Evolutionary conservation across 768 basidiomycete species (phyloP), one percentile per base, ranked within the genome.

Genomic region (Lactarius sanguifluus): DNA sequence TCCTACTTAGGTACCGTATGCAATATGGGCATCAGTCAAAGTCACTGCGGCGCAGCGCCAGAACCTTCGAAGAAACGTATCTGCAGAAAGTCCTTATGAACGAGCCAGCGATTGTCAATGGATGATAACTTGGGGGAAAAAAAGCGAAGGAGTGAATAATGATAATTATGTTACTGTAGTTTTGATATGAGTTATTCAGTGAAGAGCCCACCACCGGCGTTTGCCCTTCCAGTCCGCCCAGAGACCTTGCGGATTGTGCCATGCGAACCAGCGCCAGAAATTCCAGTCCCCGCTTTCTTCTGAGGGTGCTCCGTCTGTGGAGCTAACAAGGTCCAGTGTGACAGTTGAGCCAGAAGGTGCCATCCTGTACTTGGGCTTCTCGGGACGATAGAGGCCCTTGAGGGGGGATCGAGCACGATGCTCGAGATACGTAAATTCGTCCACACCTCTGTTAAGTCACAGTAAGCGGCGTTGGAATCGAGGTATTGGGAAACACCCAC

Each of bases 251-350:
- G 68, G 68, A 23, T 68, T 70, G 38, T 70, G 60, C 70, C 70
- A 70, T 30, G 70, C 70, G 50, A 70, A 70, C 68, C 64, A 65
- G 23, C 64, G 64, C 68, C 67, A 70, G 57, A 69, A 59, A 28
- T 58, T n/a, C 64, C 68, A 64, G 43, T 62, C 62, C 28, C 23
- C 62, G 43, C 12, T 30, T n/a, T 55, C 59, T 43, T 59, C 43
- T 23, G 34, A 43, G 12, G 8, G 55, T 57, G 54, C 64, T 12
- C 56, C 60, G 43, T 70, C 67, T 5, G 69, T 70, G 12, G 67
- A 47, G 50, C 58, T 45, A 8, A 70, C 62, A 25, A 70, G 67
- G 30, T 70, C 69, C 1, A 69, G 41, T n/a, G 66, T 57, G 47
- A 55, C 28, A 23, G 41, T 50, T 7, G 59, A 64, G 9, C 52